These are phyloP conservation scores for Hypomyces rosellus DNA, from an alignment of 2,329 filamentous ascomycete genomes.

Conservation along the genomic window DNA sequence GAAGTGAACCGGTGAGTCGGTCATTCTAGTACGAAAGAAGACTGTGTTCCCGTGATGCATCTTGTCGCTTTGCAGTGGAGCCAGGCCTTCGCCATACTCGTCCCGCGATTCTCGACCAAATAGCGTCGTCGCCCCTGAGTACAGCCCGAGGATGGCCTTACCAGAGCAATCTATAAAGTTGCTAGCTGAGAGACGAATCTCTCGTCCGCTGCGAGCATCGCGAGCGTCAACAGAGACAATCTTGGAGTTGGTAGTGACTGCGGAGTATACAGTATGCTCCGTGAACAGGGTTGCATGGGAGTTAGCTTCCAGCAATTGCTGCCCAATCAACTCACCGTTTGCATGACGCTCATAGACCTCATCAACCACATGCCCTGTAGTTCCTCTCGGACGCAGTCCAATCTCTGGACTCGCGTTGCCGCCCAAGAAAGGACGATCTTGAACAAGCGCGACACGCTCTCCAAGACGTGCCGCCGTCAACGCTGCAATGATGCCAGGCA, in stretches of 20 bases:
- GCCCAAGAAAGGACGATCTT: conserved; percentile 1
- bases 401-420: conserved; percentile 6
- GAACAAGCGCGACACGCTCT: conserved; percentile 1
- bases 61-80: background rate
- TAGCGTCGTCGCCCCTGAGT: background rate
- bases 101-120: conserved; percentile 1
- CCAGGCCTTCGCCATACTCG: conserved; percentile 2
- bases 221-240: conserved; percentile 1
- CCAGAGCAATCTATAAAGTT: conserved; percentile 1
- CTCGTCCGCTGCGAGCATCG: conserved; percentile 1
- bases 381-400: conserved; percentile 2
- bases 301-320: background rate
- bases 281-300: background rate
- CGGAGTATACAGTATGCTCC: background rate
- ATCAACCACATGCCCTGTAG: background rate
- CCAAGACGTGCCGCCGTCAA: background rate
- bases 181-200: background rate
- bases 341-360: conserved; percentile 4
- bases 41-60: conserved; percentile 3
- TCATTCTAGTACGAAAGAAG: conserved; percentile 2
- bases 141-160: conserved; percentile 1
- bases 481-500: background rate
- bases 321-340: background rate
- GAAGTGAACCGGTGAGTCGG: background rate
- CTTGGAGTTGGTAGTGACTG: background rate